Base-by-base conservation (phyloP, 2,329 filamentous ascomycete species). In the Fusarium buxicola region DNA sequence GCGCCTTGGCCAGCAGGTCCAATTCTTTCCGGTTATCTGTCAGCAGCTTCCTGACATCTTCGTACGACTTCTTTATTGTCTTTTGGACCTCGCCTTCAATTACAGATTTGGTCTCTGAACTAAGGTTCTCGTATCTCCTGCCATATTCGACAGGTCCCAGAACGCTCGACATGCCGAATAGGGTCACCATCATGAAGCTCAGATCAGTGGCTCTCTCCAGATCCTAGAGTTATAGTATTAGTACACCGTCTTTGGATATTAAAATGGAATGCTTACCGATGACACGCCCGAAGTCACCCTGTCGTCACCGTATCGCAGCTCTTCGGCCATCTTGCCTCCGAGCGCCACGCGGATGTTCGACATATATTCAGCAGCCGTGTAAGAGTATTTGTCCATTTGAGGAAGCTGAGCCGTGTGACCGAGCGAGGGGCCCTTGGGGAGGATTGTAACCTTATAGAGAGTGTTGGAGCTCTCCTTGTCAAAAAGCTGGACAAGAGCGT, bases 371-470 rank as follows among this genome's bases (percentile, higher is more conserved):
- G 87, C 87, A 69, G 93, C 92, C n/a, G 91, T 91, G 76, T 88
- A 88, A 11, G 92, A 95, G 72, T 97, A 93, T 76, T 94, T 93
- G 79, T 97, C 94, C 83, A 96, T 93, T 73, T 95, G 90, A 0
- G 94, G 94, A 21, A 99, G 83, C 76, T 90, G 90, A 64, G 91
- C 91, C 0, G 95, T 99, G 63, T 97, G 87, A 59, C 95, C 95
- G 8, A 98, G 84, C 21, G 91, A 87, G 70, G 89, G 88, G 10
- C 95, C 95, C 71, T 96, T 90, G 49, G 95, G 94, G 71, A 99
- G 90, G 69, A 99, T 96, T 1, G 95, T 99, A 45, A 97, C 94
- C 80, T 99, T 99, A 84, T 99, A 97, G 2, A 99, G 84, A 28
- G 90, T 91, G 63, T 85, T 89, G 48, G 90, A 86, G 32, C 86